A percentile compares a stretch with the other conserved stretches of the same genome.
Conservation (phyloP, 2,329 filamentous ascomycete species). For the Pestalotiopsis sp. region DNA sequence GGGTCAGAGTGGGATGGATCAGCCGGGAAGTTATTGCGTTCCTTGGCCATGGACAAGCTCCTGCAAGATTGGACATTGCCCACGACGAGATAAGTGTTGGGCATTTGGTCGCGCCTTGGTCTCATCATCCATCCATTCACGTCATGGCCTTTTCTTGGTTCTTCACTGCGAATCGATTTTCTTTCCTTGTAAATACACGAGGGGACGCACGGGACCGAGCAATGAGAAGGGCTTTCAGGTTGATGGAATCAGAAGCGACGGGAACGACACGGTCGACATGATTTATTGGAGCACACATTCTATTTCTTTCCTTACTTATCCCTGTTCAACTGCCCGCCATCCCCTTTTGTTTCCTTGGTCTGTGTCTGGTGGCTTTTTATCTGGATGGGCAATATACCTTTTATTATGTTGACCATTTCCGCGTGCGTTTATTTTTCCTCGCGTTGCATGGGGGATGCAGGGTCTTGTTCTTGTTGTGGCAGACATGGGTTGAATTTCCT, state of each 20-base stretch:
- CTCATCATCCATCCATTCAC: neutral
- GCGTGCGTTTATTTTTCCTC: too few relatives aligned
- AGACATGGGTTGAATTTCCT: neutral
- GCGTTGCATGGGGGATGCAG: neutral
- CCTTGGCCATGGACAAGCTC: too few relatives aligned
- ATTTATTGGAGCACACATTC: neutral
- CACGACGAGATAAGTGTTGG: too few relatives aligned
- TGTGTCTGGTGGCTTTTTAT: neutral
- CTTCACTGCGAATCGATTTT: neutral
- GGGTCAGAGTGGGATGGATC: too few relatives aligned
- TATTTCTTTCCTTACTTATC: neutral
- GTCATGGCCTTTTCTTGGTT: neutral
- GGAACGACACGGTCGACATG: neutral
- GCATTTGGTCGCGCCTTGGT: neutral
- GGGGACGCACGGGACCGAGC: constrained; percentile 6
- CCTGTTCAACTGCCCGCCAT: neutral
- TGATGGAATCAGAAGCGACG: neutral
- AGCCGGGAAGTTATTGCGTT: too few relatives aligned
- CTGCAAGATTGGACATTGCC: too few relatives aligned
- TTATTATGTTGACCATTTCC: neutral
- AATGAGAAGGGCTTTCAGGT: neutral
- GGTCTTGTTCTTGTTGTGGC: neutral
- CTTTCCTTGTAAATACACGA: neutral
- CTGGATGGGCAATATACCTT: constrained; percentile 2
- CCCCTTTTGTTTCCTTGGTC: neutral